A percentile compares a stretch with the other conserved stretches of the same genome.
These are phyloP conservation scores for Sporothrix globosa DNA, from an alignment of 2,329 filamentous ascomycete species.

Conservation along the genomic window DNA sequence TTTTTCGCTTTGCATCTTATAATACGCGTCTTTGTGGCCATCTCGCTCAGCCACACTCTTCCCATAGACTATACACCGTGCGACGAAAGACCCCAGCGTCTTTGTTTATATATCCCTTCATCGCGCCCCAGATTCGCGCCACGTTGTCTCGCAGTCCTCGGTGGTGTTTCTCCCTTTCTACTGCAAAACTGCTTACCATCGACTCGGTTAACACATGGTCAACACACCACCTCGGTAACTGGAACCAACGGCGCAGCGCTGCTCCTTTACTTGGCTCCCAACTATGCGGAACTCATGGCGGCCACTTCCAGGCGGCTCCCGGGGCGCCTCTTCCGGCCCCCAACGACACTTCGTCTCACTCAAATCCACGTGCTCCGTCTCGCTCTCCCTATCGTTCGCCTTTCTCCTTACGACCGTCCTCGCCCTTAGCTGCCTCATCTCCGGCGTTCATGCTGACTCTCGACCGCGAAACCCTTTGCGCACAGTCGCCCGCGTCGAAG, in stretches of 20 bases:
- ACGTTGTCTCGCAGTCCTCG: not conserved
- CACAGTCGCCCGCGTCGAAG: constrained; percentile 72
- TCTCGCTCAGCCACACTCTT: not conserved
- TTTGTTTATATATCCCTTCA: not conserved
- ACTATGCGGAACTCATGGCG: constrained; percentile 29
- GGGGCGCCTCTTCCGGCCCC: not conserved
- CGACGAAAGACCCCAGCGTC: not conserved
- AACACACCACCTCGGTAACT: constrained; percentile 1
- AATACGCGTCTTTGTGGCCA: not conserved
- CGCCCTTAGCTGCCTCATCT: constrained; percentile 16
- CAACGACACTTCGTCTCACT: constrained; percentile 6
- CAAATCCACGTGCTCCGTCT: not conserved
- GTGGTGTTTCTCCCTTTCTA: not conserved
- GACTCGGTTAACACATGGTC: constrained; percentile 11
- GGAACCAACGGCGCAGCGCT: constrained; percentile 4
- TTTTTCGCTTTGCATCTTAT: not conserved
- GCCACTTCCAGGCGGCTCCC: not conserved
- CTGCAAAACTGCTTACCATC: not conserved
- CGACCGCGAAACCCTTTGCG: constrained; percentile 74
- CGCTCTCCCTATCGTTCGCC: too few species aligned
- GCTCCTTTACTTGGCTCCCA: not conserved
- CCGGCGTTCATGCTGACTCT: constrained; percentile 63
- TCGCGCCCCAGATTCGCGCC: not conserved
- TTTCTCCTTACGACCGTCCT: constrained; percentile 23
- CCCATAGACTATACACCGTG: not conserved